Percentiles rank a stretch among this genome's conserved stretches.
These are phyloP conservation scores for Cercospora canescens DNA, from an alignment of 2,329 filamentous ascomycete species.

Conservation along the genomic window DNA sequence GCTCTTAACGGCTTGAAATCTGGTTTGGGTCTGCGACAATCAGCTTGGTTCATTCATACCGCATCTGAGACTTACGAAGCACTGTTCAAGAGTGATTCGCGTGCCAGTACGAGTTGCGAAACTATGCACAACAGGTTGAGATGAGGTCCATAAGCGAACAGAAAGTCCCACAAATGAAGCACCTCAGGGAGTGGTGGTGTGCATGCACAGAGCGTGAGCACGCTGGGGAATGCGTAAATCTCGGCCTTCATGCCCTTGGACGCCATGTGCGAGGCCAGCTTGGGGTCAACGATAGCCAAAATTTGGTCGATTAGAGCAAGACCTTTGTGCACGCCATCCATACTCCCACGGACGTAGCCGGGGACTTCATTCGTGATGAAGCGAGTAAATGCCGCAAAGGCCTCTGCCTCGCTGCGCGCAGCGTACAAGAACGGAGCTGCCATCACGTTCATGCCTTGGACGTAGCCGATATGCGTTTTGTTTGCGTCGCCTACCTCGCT, in stretches of 20 bases:
- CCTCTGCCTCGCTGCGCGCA: conserved; percentile 90
- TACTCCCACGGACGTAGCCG: conserved; percentile 89
- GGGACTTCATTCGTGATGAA: conserved; percentile 87
- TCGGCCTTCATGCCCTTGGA: conserved; percentile 87
- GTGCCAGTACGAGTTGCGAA: conserved; percentile 85
- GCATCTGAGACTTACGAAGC: conserved; percentile 63
- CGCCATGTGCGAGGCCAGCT: conserved; percentile 79
- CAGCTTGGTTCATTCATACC: background rate
- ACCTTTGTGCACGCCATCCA: conserved; percentile 95
- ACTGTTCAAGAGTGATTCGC: conserved; percentile 79
- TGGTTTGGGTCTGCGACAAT: conserved; percentile 70
- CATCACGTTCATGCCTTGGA: conserved; percentile 98
- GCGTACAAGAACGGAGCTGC: conserved; percentile 95
- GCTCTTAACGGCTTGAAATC: conserved; percentile 38
- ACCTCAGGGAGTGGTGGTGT: conserved; percentile 95
- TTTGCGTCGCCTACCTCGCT: conserved; percentile 55
- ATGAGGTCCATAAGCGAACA: conserved; percentile 94
- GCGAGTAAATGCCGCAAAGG: conserved; percentile 85
- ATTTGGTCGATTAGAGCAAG: conserved; percentile 90
- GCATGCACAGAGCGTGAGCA: conserved; percentile 91
- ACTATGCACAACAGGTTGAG: conserved; percentile 96
- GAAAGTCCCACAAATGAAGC: conserved; percentile 89
- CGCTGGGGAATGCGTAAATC: conserved; percentile 94
- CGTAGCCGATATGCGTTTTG: conserved; percentile 78
- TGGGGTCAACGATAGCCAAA: conserved; percentile 85